Conservation (phyloP, 164 flowering plant species). For the Houttuynia cordata region DNA sequence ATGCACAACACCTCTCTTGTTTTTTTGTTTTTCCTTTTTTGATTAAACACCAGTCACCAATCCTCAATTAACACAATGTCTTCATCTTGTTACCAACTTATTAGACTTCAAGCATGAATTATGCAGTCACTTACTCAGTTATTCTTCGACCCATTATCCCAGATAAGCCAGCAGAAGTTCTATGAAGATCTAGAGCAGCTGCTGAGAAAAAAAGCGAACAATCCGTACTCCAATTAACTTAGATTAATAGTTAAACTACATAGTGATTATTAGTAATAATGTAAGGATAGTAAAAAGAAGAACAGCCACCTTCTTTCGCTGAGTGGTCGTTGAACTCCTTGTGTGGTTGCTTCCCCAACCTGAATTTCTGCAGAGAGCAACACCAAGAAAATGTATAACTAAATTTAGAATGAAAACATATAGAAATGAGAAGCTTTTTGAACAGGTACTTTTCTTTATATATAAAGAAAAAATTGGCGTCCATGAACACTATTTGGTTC, state of each 20-base stretch:
- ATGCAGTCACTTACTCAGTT: constrained; percentile 58
- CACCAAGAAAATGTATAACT: neutral
- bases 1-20: constrained; percentile 3
- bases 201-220: constrained; percentile 16
- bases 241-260: neutral
- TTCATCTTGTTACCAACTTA: too few species aligned
- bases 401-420: too few species aligned
- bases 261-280: too few species aligned
- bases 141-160: constrained; percentile 58
- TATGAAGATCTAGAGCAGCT: constrained; percentile 68
- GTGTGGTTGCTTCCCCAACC: constrained; percentile 98
- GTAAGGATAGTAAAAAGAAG: neutral
- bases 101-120: neutral
- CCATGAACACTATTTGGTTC: too few species aligned
- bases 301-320: constrained; percentile 62
- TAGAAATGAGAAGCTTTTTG: neutral
- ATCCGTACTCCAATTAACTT: neutral
- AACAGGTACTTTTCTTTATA: too few species aligned
- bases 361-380: constrained; percentile 58
- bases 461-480: too few species aligned
- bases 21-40: too few species aligned
- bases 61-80: too few species aligned
- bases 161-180: constrained; percentile 64
- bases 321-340: constrained; percentile 92
- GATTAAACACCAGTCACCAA: too few species aligned